Base-by-base conservation (phyloP, 768 basidiomycete species). In the Scleroderma bovista region DNA sequence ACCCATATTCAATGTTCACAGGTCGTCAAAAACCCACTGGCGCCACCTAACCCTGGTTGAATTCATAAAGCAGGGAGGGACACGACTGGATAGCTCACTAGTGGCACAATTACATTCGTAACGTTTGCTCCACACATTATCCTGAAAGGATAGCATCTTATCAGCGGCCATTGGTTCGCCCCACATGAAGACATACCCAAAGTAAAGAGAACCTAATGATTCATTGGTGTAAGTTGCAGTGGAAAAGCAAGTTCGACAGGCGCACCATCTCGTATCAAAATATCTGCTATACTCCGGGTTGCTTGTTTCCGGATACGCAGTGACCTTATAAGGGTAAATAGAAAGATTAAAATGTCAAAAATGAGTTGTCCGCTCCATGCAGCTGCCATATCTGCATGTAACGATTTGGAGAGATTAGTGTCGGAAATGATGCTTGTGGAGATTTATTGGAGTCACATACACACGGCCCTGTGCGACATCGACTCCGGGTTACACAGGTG, bases 271-370 rank as follows among this genome's bases (percentile, higher is more conserved):
- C 56, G 50, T 10, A 60, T 23, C 13, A 57, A 17, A 11, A 50
- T 34, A 9, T 60, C 50, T 24, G 54, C 24, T n/a, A 60, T 40
- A 24, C 20, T 47, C 36, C 44, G 40, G 6, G 44, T 17, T 13
- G 51, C 46, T 12, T 22, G 5, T 16, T 0, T 51, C 1, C 58
- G 19, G 26, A 51, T 29, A 42, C 22, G 26, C 22, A n/a, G 49
- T 1, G 55, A 48, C 40, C 46, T 60, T 49, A 51, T 48, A 3
- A 60, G 33, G 3, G 57, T 66, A 6, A 66, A 42, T n/a, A 36
- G 8, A 51, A 65, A 65, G 20, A 62, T 39, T 37, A 58, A 19
- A 13, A 48, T 13, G 23, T 64, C 61, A 37, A 63, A 63, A 13
- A 44, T 37, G 20, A 66, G 47, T 31, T 57, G 51, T 15, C 43